Percentiles rank a stretch among this genome's conserved stretches.
phyloP scores from a whole-genome alignment of 164 flowering plant species.

The Aristolochia contorta region DNA sequence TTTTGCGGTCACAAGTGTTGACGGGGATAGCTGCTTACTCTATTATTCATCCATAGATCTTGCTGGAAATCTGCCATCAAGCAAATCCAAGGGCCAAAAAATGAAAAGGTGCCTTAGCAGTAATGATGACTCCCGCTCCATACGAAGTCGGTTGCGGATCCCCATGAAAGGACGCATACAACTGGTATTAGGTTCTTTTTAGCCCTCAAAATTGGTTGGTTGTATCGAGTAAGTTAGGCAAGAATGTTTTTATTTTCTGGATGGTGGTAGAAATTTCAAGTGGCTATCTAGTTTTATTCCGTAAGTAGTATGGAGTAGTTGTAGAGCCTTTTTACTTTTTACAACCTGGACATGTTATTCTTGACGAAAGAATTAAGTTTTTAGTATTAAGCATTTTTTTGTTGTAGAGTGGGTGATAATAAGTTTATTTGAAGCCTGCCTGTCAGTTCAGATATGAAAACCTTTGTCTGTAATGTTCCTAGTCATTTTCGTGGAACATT shows the following conservation, averaged over 20 bases:
- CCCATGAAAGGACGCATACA: conserved; percentile 95
- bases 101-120: conserved; percentile 36
- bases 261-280: too few relatives aligned
- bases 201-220: conserved; percentile 12
- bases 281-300: too few relatives aligned
- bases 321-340: too few relatives aligned
- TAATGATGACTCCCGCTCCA: conserved; percentile 34
- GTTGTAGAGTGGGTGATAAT: too few relatives aligned
- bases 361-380: too few relatives aligned
- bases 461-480: too few relatives aligned
- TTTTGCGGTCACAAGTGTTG: conserved; percentile 74
- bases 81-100: conserved; percentile 32
- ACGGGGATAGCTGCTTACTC: conserved; percentile 67
- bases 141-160: conserved; percentile 50
- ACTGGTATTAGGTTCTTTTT: conserved; percentile 50
- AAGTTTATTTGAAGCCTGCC: too few relatives aligned
- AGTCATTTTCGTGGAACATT: too few relatives aligned
- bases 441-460: too few relatives aligned
- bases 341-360: too few relatives aligned
- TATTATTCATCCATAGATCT: conserved; percentile 80
- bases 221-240: conserved; percentile 17
- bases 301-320: too few relatives aligned
- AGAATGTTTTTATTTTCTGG: not conserved
- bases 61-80: conserved; percentile 34
- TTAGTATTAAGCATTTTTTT: too few relatives aligned